Base-by-base conservation (phyloP, 2,329 filamentous ascomycete species). In the Fusarium phyllophilum region DNA sequence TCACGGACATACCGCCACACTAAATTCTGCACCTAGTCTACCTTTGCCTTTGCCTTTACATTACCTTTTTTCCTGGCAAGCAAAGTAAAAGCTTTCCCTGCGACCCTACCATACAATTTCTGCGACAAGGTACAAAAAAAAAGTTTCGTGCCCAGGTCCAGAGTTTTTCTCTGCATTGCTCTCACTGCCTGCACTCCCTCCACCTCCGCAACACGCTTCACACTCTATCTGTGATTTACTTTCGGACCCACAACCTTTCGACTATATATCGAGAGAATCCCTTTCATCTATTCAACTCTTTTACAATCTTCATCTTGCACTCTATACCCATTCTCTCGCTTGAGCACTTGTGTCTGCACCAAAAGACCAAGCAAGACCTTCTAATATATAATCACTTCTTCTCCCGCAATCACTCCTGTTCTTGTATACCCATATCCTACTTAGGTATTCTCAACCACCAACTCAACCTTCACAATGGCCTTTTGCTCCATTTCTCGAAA, bases 401-500 rank as follows among this genome's bases (percentile, higher is more conserved):
- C 58, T 49, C 36, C 31, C 39, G 14, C 54, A 29, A 38, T n/a
- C n/a, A 44, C 15, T 29, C 17, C 13, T 18, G 20, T 34, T 24
- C 33, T 41, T 70, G 52, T 52, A 64, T 64, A 57, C 29, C 42
- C 49, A 38, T 38, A 45, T 55, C 58, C 49, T 54, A 33, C 61
- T 46, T 48, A 39, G 38, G 38, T 39, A 38, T 45, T 49, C 18
- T 58, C 46, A 42, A 48, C 46, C 52, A 62, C 64, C 51, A 66
- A 42, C 31, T 52, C 41, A 68, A 42, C 24, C 55, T 34, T 58
- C 74, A 81, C 68, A 75, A 83, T 84, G 82, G 79, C 82, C 13
- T 36, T 52, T 26, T 52, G 24, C 76, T 79, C 79, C 68, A 78
- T 79, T 49, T 75, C 80, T 68, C 80, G 82, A 77, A 81, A 79